Percentiles rank a stretch among this genome's conserved stretches.
Conservation (phyloP, 2,329 filamentous ascomycete species). For the Ciborinia camelliae region DNA sequence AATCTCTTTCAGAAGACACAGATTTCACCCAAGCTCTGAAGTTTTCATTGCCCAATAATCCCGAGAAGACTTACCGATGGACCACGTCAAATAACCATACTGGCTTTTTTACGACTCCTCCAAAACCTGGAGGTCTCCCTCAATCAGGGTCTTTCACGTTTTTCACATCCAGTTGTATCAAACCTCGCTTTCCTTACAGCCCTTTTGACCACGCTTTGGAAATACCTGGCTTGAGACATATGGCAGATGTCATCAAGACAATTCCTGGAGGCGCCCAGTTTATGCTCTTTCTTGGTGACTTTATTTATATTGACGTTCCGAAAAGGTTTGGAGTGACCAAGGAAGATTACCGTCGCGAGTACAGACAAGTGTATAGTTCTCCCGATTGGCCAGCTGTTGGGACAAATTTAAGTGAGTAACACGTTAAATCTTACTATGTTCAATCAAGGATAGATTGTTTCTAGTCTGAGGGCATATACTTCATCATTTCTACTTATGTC, state of each 20-base stretch:
- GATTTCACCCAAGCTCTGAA: constrained; percentile 76
- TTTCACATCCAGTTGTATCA: constrained; percentile 87
- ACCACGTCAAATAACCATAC: constrained; percentile 80
- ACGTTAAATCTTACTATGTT: background rate
- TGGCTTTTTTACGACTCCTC: constrained; percentile 77
- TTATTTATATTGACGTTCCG: constrained; percentile 89
- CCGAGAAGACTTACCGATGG: constrained; percentile 79
- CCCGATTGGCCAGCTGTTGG: constrained; percentile 81
- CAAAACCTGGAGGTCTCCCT: constrained; percentile 45
- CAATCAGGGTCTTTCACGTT: constrained; percentile 75
- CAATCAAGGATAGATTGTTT: background rate
- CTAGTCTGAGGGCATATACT: background rate
- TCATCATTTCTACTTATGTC: background rate
- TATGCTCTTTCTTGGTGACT: constrained; percentile 81
- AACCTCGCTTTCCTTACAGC: constrained; percentile 85
- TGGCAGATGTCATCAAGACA: constrained; percentile 68
- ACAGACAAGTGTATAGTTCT: constrained; percentile 91
- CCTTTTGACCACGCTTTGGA: constrained; percentile 78
- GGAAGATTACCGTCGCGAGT: constrained; percentile 83
- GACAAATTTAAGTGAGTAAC: constrained; percentile 64
- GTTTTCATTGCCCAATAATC: constrained; percentile 59
- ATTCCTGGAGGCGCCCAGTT: constrained; percentile 65
- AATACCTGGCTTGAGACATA: constrained; percentile 73
- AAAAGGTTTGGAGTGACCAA: constrained; percentile 67
- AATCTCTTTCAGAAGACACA: constrained; percentile 67